Evolutionary conservation across 1,139 yeast species (phyloP).

Genomic region (Candida sp.): DNA sequence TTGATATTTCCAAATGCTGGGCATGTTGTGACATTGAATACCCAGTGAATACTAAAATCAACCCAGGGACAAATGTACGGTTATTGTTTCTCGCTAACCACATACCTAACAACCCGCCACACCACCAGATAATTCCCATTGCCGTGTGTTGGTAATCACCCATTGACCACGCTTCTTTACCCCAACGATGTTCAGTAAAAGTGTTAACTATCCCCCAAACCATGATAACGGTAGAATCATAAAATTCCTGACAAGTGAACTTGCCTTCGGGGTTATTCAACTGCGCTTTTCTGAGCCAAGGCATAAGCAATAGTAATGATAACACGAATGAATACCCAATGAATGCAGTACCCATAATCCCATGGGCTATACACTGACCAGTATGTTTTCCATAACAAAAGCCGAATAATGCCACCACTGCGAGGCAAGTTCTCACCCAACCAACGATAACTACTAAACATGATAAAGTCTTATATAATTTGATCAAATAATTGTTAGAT

Average conservation of each 20-base stretch:
- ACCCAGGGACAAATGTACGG: slow-evolving; percentile 76
- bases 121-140: slow-evolving; percentile 97
- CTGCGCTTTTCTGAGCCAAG: slow-evolving; percentile 54
- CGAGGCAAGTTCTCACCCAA: slow-evolving; percentile 71
- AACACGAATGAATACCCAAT: slow-evolving; percentile 76
- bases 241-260: slow-evolving; percentile 75
- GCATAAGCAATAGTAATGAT: slow-evolving; percentile 61
- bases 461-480: slow-evolving; percentile 45
- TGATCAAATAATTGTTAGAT: slow-evolving; percentile 11
- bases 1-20: slow-evolving; percentile 70
- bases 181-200: slow-evolving; percentile 96
- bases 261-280: slow-evolving; percentile 18
- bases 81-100: slow-evolving; percentile 56
- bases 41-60: slow-evolving; percentile 87
- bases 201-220: slow-evolving; percentile 92
- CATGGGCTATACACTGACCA: slow-evolving; percentile 96
- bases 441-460: slow-evolving; percentile 50
- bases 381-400: slow-evolving; percentile 68
- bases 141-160: slow-evolving; percentile 93
- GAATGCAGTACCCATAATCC: slow-evolving; percentile 92
- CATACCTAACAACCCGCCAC: slow-evolving; percentile 85
- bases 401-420: slow-evolving; percentile 81
- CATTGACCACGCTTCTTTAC: slow-evolving; percentile 79
- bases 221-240: slow-evolving; percentile 77
- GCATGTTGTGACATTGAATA: slow-evolving; percentile 92